Base-by-base conservation (phyloP, 192 early-diverging fungal genomes). In the Cetraspora pellucida region DNA sequence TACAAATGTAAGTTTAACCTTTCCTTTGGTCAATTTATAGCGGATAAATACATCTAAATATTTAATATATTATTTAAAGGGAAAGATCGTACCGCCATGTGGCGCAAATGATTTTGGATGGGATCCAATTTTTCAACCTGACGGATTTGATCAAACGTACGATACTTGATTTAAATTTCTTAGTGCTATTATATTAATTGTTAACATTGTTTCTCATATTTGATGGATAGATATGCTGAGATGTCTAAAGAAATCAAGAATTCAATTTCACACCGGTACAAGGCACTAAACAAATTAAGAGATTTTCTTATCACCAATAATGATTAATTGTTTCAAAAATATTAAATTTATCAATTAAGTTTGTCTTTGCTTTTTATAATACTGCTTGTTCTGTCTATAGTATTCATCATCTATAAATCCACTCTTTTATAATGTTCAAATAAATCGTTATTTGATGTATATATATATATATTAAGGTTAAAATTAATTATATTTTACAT, bases 51-150 rank as follows among this genome's bases (percentile, higher is more conserved):
- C 31, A 0, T 19, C 31, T 44, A 37, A n/a, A 65, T 44, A 10
- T 44, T 19, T 72, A 27, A 37, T 63, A 37, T 43, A 49, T 21
- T 23, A 30, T 55, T 45, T 19, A 61, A 78, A 91, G 83, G 97
- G 97, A 10, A 87, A 77, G 9, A 97, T 99, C 78, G 97, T 99
- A 0, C 85, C 83, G 60, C 85, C 95, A 11, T 88, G 94, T 49
- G 97, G 97, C 0, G 91, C 94, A 11, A 78, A 81, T 13, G 81
- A 83, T 63, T 99, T 99, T 86, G 97, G 97, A 13, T 99, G 97
- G 97, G 96, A 99, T 88, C 92, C 96, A 10, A 86, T 97, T 44
- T 99, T 99, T 80, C 81, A 94, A 85, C 97, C 97, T 16, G 88
- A 91, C 67, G 93, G 91, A 31, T 86, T 82, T 55, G 81, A 82